Percentiles rank a stretch among this genome's conserved stretches.
These are phyloP conservation scores for Microcos paniculata DNA, from an alignment of 345 rosid species.

Conservation along the genomic window DNA sequence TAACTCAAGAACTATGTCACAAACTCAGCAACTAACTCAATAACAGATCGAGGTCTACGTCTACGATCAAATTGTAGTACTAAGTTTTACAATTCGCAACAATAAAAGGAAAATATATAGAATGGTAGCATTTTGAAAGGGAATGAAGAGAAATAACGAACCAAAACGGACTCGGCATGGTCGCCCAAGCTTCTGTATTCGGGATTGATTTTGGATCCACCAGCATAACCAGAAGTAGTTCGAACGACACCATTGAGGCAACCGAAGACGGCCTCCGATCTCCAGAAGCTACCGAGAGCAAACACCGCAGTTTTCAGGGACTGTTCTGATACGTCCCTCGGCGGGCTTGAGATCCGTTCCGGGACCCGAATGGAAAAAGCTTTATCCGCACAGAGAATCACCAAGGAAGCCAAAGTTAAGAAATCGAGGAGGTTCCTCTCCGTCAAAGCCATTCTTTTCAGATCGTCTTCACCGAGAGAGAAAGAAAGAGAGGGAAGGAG, in stretches of 20 bases:
- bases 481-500: neutral
- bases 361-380: slow-evolving; percentile 58
- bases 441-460: slow-evolving; percentile 33
- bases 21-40: neutral
- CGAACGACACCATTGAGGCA: slow-evolving; percentile 81
- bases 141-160: slow-evolving; percentile 5
- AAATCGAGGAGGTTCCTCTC: slow-evolving; percentile 13
- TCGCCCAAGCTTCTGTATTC: slow-evolving; percentile 76
- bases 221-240: slow-evolving; percentile 70
- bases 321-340: slow-evolving; percentile 36
- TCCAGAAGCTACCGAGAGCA: slow-evolving; percentile 94
- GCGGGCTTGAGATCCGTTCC: slow-evolving; percentile 43
- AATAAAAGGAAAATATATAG: neutral
- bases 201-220: slow-evolving; percentile 77
- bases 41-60: neutral
- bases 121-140: neutral
- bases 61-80: too few species aligned
- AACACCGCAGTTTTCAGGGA: slow-evolving; percentile 64
- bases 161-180: slow-evolving; percentile 94
- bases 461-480: neutral
- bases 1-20: neutral
- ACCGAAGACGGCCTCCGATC: slow-evolving; percentile 92
- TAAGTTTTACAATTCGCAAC: neutral
- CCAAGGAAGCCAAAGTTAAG: slow-evolving; percentile 22
- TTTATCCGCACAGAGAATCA: slow-evolving; percentile 27